These are phyloP conservation scores for Teratosphaeria nubilosa DNA, from an alignment of 2,329 filamentous ascomycete species.

Conservation along the genomic window DNA sequence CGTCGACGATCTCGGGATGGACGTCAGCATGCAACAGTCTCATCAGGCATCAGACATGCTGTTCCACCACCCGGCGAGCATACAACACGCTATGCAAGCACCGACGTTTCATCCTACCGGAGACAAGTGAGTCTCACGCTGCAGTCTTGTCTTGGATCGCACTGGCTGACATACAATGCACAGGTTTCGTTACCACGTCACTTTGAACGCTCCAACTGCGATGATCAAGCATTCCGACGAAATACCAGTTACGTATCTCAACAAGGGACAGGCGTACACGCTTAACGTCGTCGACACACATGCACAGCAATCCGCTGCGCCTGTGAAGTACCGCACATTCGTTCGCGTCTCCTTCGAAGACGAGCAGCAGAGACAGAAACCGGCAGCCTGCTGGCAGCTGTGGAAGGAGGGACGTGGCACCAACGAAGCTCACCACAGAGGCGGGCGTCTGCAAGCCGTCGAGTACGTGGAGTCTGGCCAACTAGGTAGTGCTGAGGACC, in stretches of 20 bases:
- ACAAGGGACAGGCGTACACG: conserved; percentile 92
- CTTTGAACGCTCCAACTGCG: conserved; percentile 84
- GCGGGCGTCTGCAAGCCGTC: conserved; percentile 84
- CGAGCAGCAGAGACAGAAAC: conserved; percentile 78
- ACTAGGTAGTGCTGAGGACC: conserved; percentile 41
- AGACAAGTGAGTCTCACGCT: conserved; percentile 36
- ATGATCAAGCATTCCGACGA: conserved; percentile 88
- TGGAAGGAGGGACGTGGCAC: conserved; percentile 97
- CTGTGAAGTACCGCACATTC: conserved; percentile 75
- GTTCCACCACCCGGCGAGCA: conserved; percentile 44
- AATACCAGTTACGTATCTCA: conserved; percentile 94
- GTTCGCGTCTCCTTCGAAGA: conserved; percentile 96
- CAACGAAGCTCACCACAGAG: conserved; percentile 87
- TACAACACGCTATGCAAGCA: conserved; percentile 38
- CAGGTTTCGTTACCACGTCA: conserved; percentile 80
- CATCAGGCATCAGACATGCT: conserved; percentile 50
- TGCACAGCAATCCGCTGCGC: conserved; percentile 47
- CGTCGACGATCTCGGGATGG: conserved; percentile 46
- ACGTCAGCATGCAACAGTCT: conserved; percentile 50
- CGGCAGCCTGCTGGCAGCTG: conserved; percentile 73
- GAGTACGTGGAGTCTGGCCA: conserved; percentile 71
- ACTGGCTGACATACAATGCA: conserved; percentile 14
- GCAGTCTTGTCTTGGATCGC: not conserved
- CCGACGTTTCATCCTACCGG: conserved; percentile 28
- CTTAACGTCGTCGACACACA: conserved; percentile 72